Percentiles rank a stretch among this genome's conserved stretches.
phyloP scores from a whole-genome alignment of 208 protist species.

The Leishmania martiniquensis region DNA sequence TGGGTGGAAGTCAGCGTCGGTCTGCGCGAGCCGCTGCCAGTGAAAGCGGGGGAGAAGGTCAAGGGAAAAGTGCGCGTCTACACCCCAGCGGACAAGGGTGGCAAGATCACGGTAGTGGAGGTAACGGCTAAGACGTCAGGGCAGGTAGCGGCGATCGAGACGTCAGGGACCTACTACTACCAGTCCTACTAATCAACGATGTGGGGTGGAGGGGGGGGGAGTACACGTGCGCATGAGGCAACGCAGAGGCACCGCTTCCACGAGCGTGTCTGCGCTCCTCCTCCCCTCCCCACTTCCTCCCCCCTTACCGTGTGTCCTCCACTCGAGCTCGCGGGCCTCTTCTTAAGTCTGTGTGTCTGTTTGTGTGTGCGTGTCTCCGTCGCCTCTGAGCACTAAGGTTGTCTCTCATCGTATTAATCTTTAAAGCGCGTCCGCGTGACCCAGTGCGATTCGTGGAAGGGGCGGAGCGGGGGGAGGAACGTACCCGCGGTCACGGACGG shows the following conservation, averaged over 20 bases:
- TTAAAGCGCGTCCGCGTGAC: no score
- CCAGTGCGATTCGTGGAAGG: no score
- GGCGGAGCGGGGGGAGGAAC: no score
- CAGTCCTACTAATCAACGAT: conserved; percentile 53
- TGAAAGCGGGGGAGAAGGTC: conserved; percentile 70
- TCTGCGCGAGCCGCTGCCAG: conserved; percentile 68
- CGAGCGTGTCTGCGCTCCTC: background rate
- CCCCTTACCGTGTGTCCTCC: background rate
- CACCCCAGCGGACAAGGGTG: conserved; percentile 53
- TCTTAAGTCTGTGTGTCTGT: background rate
- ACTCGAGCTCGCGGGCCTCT: background rate
- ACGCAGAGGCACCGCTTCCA: background rate
- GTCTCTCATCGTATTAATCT: no score
- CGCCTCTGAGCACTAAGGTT: no score
- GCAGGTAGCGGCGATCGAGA: conserved; percentile 57
- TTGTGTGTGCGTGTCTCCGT: conserved; percentile 13
- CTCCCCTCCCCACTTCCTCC: background rate
- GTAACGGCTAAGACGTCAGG: conserved; percentile 74
- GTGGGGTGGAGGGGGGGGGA: background rate
- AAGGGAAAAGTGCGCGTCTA: conserved; percentile 51
- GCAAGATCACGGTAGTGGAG: conserved; percentile 60
- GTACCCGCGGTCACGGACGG: no score
- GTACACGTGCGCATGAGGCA: background rate
- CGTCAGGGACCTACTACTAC: conserved; percentile 73
- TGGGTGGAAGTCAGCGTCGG: conserved; percentile 89